Base-by-base conservation (phyloP, 441 rosid species). In the Adansonia rubrostipa region DNA sequence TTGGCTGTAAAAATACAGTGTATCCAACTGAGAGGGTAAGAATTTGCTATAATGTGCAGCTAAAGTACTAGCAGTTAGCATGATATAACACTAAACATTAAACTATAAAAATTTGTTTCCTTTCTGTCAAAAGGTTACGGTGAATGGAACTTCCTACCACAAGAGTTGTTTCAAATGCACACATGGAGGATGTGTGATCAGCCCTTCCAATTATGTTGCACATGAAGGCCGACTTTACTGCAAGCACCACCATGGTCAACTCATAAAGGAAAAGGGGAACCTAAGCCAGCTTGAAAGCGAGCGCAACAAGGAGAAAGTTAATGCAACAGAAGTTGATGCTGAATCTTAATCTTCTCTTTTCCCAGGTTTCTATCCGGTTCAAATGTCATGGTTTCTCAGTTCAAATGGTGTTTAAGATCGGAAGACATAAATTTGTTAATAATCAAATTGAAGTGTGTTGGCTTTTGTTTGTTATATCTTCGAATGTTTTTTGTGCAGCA, bases 241-340 rank as follows among this genome's bases (percentile, higher is more conserved):
- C 87, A 93, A 92, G 80, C 99, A 93, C 86, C 99, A 96, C 69
- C 82, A 96, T 76, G 88, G 87, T 80, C 99, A 94, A 81, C 97
- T 96, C 79, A 92, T 96, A 73, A 94, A 85, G 88, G 99, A 96
- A 86, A 96, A 96, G 84, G 99, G 99, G 9, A 96, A 96, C 76
- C 75, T 94, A 51, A 96, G 99, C 91, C 97, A 96, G 83, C 97
- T 96, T 58, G 97, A 96, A 81, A 97, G 95, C 1, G 97, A 93
- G 50, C 75, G 73, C 44, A 88, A 88, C 66, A 86, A 83, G 80
- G 83, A 45, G 58, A 77, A 80, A 20, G 50, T 75, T 65, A 79
- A 61, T 64, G 84, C 78, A 74, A 80, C 51, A 50, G 84, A 84
- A 81, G 82, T 80, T 74, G 72, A 83, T 33, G 78, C 81, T n/a